phyloP scores from a whole-genome alignment of 2,329 filamentous ascomycete genomes.

The Clarireedia paspali region DNA sequence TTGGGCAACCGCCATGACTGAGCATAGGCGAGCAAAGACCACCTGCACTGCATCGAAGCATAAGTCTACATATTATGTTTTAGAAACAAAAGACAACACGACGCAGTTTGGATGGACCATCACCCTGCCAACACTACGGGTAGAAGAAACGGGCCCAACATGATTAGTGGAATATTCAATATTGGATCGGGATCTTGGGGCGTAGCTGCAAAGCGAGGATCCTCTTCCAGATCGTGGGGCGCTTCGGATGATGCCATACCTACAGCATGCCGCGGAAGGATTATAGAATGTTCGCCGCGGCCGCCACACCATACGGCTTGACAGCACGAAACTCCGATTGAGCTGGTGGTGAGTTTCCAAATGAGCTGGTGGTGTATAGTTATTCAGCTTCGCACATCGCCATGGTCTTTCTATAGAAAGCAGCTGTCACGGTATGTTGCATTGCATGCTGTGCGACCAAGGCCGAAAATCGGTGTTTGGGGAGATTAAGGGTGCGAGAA shows the following conservation, averaged over 20 bases:
- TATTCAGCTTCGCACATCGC: background rate
- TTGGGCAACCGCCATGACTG: background rate
- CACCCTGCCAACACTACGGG: background rate
- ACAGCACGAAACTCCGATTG: background rate
- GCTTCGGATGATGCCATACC: background rate
- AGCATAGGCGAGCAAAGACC: background rate
- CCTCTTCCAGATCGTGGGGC: background rate
- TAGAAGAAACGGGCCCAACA: background rate
- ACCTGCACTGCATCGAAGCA: background rate
- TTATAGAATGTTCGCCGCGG: constrained; percentile 1
- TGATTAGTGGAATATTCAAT: background rate
- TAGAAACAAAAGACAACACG: background rate
- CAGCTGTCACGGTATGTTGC: background rate
- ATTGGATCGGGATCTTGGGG: background rate
- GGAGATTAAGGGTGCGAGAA: no score
- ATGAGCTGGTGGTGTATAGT: background rate
- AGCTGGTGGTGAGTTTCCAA: background rate
- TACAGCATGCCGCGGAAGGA: constrained; percentile 1
- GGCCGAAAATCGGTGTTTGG: background rate
- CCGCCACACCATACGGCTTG: background rate
- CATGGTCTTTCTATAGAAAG: background rate
- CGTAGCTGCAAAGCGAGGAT: background rate
- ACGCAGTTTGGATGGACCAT: background rate
- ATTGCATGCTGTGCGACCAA: background rate
- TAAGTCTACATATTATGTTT: background rate